These are phyloP conservation scores for Fusarium buharicum DNA, from an alignment of 2,329 filamentous ascomycete species.

Conservation along the genomic window DNA sequence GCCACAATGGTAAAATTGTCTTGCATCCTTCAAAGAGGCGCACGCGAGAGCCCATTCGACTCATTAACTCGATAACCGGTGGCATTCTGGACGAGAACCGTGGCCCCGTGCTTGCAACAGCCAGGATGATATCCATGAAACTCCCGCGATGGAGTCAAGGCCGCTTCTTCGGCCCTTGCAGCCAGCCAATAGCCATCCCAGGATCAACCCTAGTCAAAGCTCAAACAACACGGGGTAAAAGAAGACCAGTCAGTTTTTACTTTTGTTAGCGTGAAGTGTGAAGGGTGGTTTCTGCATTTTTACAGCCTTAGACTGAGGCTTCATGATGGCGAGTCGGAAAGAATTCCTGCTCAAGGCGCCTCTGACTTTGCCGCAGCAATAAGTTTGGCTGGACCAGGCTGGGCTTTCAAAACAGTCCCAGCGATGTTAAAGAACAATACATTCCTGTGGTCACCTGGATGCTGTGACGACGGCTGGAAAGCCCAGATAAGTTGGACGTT, in stretches of 20 bases:
- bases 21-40: conserved; percentile 19
- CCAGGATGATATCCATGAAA: conserved; percentile 36
- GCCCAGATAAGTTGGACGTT: conserved; percentile 33
- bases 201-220: conserved; percentile 32
- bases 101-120: conserved; percentile 31
- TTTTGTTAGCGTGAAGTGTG: neutral
- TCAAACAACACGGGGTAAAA: conserved; percentile 40
- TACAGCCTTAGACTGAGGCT: conserved; percentile 5
- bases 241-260: neutral
- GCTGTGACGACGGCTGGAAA: conserved; percentile 7
- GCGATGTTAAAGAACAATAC: conserved; percentile 6
- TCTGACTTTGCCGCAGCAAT: conserved; percentile 1
- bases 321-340: conserved; percentile 10
- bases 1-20: conserved; percentile 22
- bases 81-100: conserved; percentile 2
- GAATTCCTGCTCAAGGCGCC: conserved; percentile 31
- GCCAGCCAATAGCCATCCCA: conserved; percentile 29
- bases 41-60: conserved; percentile 15
- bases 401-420: conserved; percentile 15
- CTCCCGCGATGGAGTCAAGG: conserved; percentile 22
- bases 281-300: neutral
- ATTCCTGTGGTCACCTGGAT: conserved; percentile 37
- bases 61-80: neutral
- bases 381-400: conserved; percentile 19
- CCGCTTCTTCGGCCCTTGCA: conserved; percentile 28